These are phyloP conservation scores for Abrus pulchellus DNA, from an alignment of 306 rosid species.

Conservation along the genomic window DNA sequence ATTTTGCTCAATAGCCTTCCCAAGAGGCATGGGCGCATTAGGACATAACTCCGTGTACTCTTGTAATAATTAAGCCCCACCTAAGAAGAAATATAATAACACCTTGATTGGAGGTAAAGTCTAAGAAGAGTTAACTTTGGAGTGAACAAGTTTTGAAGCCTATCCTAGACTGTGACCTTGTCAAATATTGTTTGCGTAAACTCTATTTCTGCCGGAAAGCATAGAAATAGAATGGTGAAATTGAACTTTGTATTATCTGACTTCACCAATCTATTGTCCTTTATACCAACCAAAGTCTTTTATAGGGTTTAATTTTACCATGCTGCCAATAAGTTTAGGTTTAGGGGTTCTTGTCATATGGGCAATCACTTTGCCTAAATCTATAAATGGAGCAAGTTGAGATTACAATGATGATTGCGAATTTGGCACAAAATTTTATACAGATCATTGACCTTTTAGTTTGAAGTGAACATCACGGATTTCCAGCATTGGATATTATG, in stretches of 20 bases:
- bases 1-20: conserved; percentile 32
- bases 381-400: conserved; percentile 41
- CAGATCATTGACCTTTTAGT: conserved; percentile 39
- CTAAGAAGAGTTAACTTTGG: conserved; percentile 41
- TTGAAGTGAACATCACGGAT: conserved; percentile 36
- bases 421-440: conserved; percentile 15
- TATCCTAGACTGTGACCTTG: conserved; percentile 8
- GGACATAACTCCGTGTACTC: conserved; percentile 30
- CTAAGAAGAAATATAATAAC: conserved; percentile 34
- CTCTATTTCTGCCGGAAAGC: not conserved
- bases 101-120: conserved; percentile 31
- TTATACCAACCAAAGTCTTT: conserved; percentile 30
- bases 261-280: conserved; percentile 16
- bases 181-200: conserved; percentile 41
- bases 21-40: conserved; percentile 47
- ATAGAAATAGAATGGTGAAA: conserved; percentile 23
- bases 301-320: conserved; percentile 37
- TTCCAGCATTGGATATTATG: conserved; percentile 27
- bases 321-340: conserved; percentile 46
- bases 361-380: conserved; percentile 24
- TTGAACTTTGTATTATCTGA: conserved; percentile 33
- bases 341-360: conserved; percentile 39
- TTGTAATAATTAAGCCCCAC: conserved; percentile 32
- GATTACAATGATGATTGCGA: conserved; percentile 42
- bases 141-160: conserved; percentile 45